These are phyloP conservation scores for Clitopilus hobsonii DNA, from an alignment of 768 basidiomycete genomes.

Conservation along the genomic window DNA sequence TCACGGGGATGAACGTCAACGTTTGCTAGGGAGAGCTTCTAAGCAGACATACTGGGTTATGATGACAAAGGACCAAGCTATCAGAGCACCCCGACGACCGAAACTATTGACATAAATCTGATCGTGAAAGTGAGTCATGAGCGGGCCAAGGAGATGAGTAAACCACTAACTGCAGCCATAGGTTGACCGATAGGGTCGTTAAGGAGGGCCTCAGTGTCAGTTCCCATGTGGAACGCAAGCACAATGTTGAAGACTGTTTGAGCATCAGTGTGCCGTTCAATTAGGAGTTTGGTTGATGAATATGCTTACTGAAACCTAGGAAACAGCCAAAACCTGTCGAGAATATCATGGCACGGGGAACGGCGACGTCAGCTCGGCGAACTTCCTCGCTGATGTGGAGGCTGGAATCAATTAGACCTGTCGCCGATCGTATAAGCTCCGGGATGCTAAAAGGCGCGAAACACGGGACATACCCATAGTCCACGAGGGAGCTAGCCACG, in stretches of 20 bases:
- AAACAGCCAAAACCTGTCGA: conserved; percentile 40
- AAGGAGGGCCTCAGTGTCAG: conserved; percentile 34
- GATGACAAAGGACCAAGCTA: conserved; percentile 32
- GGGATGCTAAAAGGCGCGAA: conserved; percentile 14
- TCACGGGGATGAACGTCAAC: background rate
- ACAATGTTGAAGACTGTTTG: conserved; percentile 35
- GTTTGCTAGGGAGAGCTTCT: conserved; percentile 10
- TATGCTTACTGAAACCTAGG: conserved; percentile 34
- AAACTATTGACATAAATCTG: conserved; percentile 36
- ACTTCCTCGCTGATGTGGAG: conserved; percentile 53
- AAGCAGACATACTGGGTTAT: conserved; percentile 23
- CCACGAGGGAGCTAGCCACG: conserved; percentile 15
- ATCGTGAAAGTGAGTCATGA: background rate
- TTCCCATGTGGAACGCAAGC: conserved; percentile 45
- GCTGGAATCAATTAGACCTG: conserved; percentile 34
- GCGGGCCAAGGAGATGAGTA: background rate
- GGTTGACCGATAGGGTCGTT: conserved; percentile 34
- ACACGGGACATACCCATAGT: conserved; percentile 9
- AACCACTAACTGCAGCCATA: conserved; percentile 27
- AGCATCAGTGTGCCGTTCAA: too few relatives aligned
- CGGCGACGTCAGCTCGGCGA: conserved; percentile 46
- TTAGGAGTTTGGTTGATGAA: background rate
- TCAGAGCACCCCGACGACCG: conserved; percentile 33
- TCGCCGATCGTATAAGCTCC: conserved; percentile 31
- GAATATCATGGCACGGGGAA: conserved; percentile 46